Percentiles rank a stretch among this genome's conserved stretches.
These are phyloP conservation scores for Noccaea caerulescens DNA, from an alignment of 345 rosid species.

Conservation along the genomic window DNA sequence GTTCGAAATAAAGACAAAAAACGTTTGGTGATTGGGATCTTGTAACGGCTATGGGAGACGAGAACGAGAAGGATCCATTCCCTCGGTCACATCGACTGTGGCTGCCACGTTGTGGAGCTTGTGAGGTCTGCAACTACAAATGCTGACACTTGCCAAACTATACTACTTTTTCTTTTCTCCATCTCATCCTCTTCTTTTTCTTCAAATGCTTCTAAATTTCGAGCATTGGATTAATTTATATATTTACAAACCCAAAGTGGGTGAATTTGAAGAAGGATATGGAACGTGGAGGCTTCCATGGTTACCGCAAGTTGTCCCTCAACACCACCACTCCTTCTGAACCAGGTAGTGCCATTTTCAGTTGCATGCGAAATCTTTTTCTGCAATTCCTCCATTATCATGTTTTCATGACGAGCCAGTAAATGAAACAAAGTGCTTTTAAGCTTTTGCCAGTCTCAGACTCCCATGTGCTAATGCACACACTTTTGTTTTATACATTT, in stretches of 20 bases:
- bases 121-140: slow-evolving; percentile 32
- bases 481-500: background rate
- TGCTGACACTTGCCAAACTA: slow-evolving; percentile 44
- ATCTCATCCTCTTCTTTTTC: slow-evolving; percentile 13
- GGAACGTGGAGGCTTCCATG: slow-evolving; percentile 71
- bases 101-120: slow-evolving; percentile 38
- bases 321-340: slow-evolving; percentile 49
- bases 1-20: slow-evolving; percentile 32
- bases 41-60: slow-evolving; percentile 41
- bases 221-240: slow-evolving; percentile 6
- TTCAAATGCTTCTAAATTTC: slow-evolving; percentile 24
- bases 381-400: slow-evolving; percentile 22
- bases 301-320: slow-evolving; percentile 58
- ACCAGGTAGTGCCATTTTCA: slow-evolving; percentile 37
- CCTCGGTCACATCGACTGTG: slow-evolving; percentile 58
- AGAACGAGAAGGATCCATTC: slow-evolving; percentile 37
- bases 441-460: slow-evolving; percentile 3
- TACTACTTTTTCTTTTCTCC: slow-evolving; percentile 9
- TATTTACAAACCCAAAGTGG: slow-evolving; percentile 19
- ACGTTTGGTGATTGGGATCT: slow-evolving; percentile 27
- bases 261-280: slow-evolving; percentile 37
- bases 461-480: slow-evolving; percentile 1
- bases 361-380: slow-evolving; percentile 36
- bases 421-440: background rate
- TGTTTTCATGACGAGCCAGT: background rate